phyloP scores from a whole-genome alignment of 75 land plant genomes.

The Selaginella moellendorffii region DNA sequence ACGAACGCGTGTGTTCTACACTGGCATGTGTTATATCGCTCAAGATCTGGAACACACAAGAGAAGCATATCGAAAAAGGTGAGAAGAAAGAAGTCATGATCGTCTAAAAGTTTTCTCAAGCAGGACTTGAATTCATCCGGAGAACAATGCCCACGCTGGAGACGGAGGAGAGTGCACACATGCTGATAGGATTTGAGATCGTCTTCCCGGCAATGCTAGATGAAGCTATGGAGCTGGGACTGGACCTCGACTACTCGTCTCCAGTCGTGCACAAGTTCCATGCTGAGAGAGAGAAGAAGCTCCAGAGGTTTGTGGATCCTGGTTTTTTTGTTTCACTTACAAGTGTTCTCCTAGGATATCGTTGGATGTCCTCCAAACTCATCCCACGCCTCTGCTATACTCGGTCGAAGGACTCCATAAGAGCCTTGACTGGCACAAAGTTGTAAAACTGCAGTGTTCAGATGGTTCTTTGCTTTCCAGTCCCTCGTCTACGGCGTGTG shows the following conservation, averaged over 20 bases:
- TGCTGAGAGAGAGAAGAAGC: slow-evolving; percentile 40
- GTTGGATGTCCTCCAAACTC: slow-evolving; percentile 47
- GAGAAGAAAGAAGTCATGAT: background rate
- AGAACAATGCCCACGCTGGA: slow-evolving; percentile 35
- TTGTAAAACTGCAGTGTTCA: slow-evolving; percentile 45
- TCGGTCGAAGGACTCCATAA: slow-evolving; percentile 74
- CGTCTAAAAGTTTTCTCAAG: background rate
- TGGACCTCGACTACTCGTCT: slow-evolving; percentile 45
- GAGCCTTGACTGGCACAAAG: slow-evolving; percentile 57
- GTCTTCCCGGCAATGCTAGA: slow-evolving; percentile 66
- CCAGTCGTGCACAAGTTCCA: slow-evolving; percentile 39
- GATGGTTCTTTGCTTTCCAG: slow-evolving; percentile 87
- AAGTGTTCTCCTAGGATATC: slow-evolving; percentile 89
- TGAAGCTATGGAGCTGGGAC: slow-evolving; percentile 36
- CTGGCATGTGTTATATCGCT: slow-evolving; percentile 66
- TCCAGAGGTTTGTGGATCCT: slow-evolving; percentile 76
- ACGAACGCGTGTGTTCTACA: slow-evolving; percentile 43
- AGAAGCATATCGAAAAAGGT: slow-evolving; percentile 38
- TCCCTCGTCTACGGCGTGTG: slow-evolving; percentile 91
- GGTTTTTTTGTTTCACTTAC: no score
- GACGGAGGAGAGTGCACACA: slow-evolving; percentile 42
- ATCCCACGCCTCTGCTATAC: slow-evolving; percentile 71
- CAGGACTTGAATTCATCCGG: slow-evolving; percentile 48
- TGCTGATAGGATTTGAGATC: slow-evolving; percentile 87
- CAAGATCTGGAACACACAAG: slow-evolving; percentile 47